Conservation (phyloP, 345 rosid species). For the Brassica napus region DNA sequence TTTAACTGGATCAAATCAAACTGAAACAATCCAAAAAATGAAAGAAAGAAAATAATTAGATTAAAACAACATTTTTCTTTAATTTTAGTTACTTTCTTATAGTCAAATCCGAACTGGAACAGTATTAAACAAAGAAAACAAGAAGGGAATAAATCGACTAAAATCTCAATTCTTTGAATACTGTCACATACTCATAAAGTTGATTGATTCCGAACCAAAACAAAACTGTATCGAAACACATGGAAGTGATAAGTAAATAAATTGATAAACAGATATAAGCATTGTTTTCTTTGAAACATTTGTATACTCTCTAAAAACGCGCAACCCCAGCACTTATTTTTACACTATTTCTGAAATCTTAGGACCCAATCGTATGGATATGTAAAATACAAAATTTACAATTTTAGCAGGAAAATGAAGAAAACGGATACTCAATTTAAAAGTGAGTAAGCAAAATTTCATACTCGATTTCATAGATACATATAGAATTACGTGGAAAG, state of each 20-base stretch:
- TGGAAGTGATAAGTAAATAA: not conserved
- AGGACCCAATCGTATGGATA: too few species aligned
- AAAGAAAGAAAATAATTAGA: not conserved
- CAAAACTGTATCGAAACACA: too few species aligned
- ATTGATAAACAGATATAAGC: not conserved
- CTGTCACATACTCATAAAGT: not conserved
- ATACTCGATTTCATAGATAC: too few species aligned
- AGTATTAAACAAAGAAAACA: not conserved
- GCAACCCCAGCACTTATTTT: not conserved
- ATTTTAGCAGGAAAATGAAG: too few species aligned
- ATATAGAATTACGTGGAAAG: too few species aligned
- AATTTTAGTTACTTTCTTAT: not conserved
- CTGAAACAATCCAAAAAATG: not conserved
- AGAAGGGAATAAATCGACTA: not conserved
- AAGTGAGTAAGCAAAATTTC: too few species aligned
- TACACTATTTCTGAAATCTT: too few species aligned
- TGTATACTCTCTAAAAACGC: not conserved
- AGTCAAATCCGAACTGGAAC: not conserved
- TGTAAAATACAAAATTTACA: too few species aligned
- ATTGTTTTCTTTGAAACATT: not conserved
- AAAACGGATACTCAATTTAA: too few species aligned
- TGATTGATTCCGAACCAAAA: too few species aligned
- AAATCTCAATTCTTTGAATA: not conserved
- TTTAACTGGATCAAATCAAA: not conserved
- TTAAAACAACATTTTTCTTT: not conserved